Conservation (phyloP, 1,139 yeast genomes). For the Diutina siamensis region DNA sequence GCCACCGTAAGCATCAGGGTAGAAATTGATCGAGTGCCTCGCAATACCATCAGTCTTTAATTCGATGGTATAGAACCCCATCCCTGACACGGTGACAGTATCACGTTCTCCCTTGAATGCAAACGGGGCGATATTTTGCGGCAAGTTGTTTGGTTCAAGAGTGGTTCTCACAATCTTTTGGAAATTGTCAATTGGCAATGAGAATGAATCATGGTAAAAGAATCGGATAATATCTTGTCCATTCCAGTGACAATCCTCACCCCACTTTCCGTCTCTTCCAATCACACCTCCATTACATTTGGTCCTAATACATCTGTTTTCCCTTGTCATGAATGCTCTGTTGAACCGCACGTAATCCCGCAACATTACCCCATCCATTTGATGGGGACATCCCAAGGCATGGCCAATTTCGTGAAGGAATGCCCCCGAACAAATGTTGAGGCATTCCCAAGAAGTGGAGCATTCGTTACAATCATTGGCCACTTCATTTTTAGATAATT, state of each 20-base stretch:
- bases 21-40: constrained; percentile 46
- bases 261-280: constrained; percentile 46
- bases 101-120: constrained; percentile 36
- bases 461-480: constrained; percentile 84
- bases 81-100: constrained; percentile 12
- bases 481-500: constrained; percentile 51
- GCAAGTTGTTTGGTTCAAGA: constrained; percentile 12
- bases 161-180: constrained; percentile 21
- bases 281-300: constrained; percentile 30
- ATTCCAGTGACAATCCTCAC: constrained; percentile 64
- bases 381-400: constrained; percentile 83
- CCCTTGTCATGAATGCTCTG: constrained; percentile 72
- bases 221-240: constrained; percentile 68
- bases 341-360: constrained; percentile 76
- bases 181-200: constrained; percentile 52
- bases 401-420: constrained; percentile 96
- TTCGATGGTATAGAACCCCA: constrained; percentile 71
- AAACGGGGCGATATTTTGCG: constrained; percentile 24
- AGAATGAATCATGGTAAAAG: constrained; percentile 69
- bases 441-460: constrained; percentile 84
- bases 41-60: constrained; percentile 52
- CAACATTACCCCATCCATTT: constrained; percentile 80
- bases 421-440: constrained; percentile 82
- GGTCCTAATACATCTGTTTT: constrained; percentile 39
- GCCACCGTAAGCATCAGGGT: constrained; percentile 47